These are phyloP conservation scores for Apophysomyces elegans DNA, from an alignment of 371 early-diverging fungal species.

Conservation along the genomic window DNA sequence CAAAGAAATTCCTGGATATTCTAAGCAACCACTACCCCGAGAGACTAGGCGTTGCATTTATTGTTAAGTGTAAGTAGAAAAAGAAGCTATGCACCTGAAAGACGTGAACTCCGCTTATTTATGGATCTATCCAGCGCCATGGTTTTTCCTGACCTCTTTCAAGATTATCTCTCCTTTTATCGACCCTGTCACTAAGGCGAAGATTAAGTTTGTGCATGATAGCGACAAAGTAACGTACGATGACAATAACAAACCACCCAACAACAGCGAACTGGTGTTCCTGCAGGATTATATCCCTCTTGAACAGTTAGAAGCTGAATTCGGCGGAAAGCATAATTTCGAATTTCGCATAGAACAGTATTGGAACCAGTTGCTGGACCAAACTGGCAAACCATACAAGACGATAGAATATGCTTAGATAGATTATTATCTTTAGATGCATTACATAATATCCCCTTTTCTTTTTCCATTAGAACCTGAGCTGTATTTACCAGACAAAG, in stretches of 20 bases:
- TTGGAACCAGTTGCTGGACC: conserved; percentile 46
- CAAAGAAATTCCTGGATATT: conserved; percentile 70
- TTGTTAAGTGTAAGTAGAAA: conserved; percentile 69
- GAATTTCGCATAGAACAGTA: conserved; percentile 56
- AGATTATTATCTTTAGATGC: conserved; percentile 18
- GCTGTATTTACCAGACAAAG: too few relatives aligned
- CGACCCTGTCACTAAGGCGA: conserved; percentile 83
- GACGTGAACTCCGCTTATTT: background rate
- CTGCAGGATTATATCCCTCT: conserved; percentile 51
- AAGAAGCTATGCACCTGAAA: conserved; percentile 29
- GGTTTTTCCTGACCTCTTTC: conserved; percentile 79
- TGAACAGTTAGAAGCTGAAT: conserved; percentile 53
- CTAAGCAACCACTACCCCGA: conserved; percentile 85
- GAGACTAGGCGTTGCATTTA: conserved; percentile 61
- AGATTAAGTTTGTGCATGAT: conserved; percentile 74
- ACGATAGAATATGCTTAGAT: conserved; percentile 35
- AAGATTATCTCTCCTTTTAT: conserved; percentile 81
- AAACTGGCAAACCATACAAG: conserved; percentile 31
- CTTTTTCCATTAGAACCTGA: too few relatives aligned
- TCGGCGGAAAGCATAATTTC: conserved; percentile 59
- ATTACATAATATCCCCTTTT: background rate
- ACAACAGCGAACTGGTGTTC: conserved; percentile 29
- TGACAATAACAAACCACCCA: conserved; percentile 37
- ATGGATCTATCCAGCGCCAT: conserved; percentile 60
- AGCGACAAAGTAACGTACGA: conserved; percentile 54